Percentiles rank a stretch among this genome's conserved stretches.
These are phyloP conservation scores for Blumeriella jaapii DNA, from an alignment of 2,329 filamentous ascomycete species.

Conservation along the genomic window DNA sequence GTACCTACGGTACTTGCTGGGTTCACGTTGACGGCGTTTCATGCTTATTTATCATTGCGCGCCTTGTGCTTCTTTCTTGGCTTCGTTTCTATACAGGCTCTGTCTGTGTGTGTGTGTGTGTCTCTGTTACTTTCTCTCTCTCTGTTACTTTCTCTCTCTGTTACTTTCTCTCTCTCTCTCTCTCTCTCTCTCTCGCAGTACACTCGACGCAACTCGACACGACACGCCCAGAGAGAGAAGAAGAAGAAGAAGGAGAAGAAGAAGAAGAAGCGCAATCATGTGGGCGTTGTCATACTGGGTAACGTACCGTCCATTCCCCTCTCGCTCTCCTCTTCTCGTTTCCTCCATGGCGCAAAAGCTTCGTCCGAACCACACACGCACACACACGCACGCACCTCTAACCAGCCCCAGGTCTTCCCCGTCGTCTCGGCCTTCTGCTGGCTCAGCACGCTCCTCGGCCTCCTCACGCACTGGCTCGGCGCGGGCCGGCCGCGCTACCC, in stretches of 20 bases:
- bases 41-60: too few species aligned
- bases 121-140: background rate
- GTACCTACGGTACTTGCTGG: too few species aligned
- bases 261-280: slow-evolving; percentile 15
- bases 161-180: background rate
- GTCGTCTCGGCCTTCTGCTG: slow-evolving; percentile 49
- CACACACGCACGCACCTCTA: too few species aligned
- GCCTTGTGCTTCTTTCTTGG: too few species aligned
- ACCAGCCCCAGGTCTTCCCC: slow-evolving; percentile 43
- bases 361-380: too few species aligned
- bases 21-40: too few species aligned
- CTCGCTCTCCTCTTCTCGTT: background rate
- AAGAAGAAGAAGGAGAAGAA: background rate
- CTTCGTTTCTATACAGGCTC: too few species aligned
- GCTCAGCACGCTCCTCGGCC: slow-evolving; percentile 22
- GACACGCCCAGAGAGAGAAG: background rate
- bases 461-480: slow-evolving; percentile 43
- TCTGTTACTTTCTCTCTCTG: background rate
- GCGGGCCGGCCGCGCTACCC: slow-evolving; percentile 42
- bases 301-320: slow-evolving; percentile 25
- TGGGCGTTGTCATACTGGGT: slow-evolving; percentile 32
- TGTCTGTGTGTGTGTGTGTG: background rate
- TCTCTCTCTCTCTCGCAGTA: background rate
- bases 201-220: background rate
- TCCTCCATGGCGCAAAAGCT: background rate